Evolutionary conservation across 1,139 yeast genomes (phyloP), one percentile per base, ranked within the genome.

Genomic region (Suhomyces taliae): DNA sequence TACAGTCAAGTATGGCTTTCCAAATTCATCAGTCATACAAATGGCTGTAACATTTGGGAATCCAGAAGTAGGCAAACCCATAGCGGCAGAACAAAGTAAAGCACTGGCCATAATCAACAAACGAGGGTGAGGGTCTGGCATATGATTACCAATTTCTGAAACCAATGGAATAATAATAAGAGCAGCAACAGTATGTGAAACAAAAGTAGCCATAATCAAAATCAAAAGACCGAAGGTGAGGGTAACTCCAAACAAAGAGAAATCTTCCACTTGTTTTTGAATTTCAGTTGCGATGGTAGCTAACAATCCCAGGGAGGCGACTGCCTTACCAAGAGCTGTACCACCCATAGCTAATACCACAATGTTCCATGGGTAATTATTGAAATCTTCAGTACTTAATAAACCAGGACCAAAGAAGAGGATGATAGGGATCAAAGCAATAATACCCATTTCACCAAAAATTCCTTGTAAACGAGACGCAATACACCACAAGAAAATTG

Each of bases 21-120:
- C 90, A 49, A 84, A 75, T 49, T 83, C 85, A 59, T 85, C 90
- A 3, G 85, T 78, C 85, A 83, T 83, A 45, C 88, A 83, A 53
- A 84, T 84, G 2, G 90, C 90, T n/a, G 89, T 85, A 31, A 84
- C 87, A 58, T 85, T 85, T 24, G 91, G 91, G 70, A 85, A 85
- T 1, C 91, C 91, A 1, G 87, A 80, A 2, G 88, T 83, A 3
- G 90, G 89, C 49, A 85, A 70, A 27, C 88, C 90, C 90, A 85
- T 85, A 52, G 90, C 91, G 47, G 86, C 82, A 8, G 89, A 83
- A 35, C 90, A 81, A 52, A 85, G 70, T 50, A 85, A 68, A 3
- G 88, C 83, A 61, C 84, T 81, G 37, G 83, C 82, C 76, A 85
- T 83, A 52, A 85, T 82, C 55, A 85, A 70, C 50, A 85, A 67